Conservation (phyloP, 257 asterid genomes). For the Ajuga chamaepitys region DNA sequence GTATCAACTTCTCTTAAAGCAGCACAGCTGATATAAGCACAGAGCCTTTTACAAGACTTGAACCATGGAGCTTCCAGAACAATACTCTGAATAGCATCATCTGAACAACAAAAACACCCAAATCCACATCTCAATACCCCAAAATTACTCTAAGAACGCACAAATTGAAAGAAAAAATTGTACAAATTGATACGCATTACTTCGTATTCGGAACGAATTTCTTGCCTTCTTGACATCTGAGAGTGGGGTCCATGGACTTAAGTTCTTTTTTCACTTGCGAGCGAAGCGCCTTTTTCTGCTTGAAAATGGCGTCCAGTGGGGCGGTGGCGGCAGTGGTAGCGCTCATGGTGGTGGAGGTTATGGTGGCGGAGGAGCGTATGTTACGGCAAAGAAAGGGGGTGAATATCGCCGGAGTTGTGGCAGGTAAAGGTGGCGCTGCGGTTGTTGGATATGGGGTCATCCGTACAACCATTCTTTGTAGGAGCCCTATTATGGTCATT, state of each 20-base stretch:
- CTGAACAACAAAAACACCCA: slow-evolving; percentile 30
- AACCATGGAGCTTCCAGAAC: slow-evolving; percentile 93
- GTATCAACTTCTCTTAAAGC: slow-evolving; percentile 94
- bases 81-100: slow-evolving; percentile 66
- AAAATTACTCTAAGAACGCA: background rate
- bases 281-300: slow-evolving; percentile 62
- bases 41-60: slow-evolving; percentile 63
- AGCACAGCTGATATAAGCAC: slow-evolving; percentile 85
- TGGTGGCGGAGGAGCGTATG: slow-evolving; percentile 18
- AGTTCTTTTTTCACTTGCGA: slow-evolving; percentile 63
- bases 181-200: background rate
- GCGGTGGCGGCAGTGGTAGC: slow-evolving; percentile 20
- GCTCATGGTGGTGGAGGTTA: slow-evolving; percentile 50
- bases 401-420: slow-evolving; percentile 4
- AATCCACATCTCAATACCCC: slow-evolving; percentile 14
- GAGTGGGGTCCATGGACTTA: slow-evolving; percentile 67
- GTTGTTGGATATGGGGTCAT: slow-evolving; percentile 21
- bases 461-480: slow-evolving; percentile 17
- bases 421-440: slow-evolving; percentile 19
- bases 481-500: slow-evolving; percentile 26
- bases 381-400: slow-evolving; percentile 5
- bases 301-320: slow-evolving; percentile 50
- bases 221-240: slow-evolving; percentile 76
- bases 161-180: background rate
- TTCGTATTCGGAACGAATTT: background rate